Evolutionary conservation across 345 rosid genomes (phyloP).

Genomic region (Populus simonii): DNA sequence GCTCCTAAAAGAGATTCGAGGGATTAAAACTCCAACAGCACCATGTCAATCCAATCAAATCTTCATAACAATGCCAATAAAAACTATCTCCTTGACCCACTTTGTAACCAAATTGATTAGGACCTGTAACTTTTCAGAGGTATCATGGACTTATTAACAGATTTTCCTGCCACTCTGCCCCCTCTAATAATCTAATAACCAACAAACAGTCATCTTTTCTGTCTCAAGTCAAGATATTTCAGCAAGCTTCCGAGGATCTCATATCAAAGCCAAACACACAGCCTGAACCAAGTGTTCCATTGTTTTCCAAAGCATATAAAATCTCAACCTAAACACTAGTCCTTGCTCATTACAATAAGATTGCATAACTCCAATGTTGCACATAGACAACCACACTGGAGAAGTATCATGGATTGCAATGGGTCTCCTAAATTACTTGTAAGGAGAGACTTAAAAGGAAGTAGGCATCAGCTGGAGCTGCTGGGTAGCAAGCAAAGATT

Average conservation of each 20-base stretch:
- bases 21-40: background rate
- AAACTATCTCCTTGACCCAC: background rate
- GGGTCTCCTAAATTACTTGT: background rate
- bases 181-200: background rate
- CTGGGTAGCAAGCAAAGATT: background rate
- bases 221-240: background rate
- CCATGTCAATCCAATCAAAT: background rate
- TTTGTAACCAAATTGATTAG: background rate
- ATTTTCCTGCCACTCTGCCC: background rate
- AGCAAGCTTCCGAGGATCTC: background rate
- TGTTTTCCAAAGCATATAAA: constrained; percentile 1
- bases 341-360: background rate
- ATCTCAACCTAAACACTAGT: background rate
- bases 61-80: background rate
- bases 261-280: background rate
- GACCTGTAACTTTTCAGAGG: background rate
- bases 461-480: background rate
- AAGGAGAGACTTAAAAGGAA: background rate
- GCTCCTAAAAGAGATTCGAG: background rate
- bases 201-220: background rate
- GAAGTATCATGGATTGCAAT: background rate
- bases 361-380: background rate
- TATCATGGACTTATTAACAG: background rate
- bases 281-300: background rate
- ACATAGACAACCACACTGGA: background rate